Base-by-base conservation (phyloP, 345 rosid genomes). In the Arabis alpina region DNA sequence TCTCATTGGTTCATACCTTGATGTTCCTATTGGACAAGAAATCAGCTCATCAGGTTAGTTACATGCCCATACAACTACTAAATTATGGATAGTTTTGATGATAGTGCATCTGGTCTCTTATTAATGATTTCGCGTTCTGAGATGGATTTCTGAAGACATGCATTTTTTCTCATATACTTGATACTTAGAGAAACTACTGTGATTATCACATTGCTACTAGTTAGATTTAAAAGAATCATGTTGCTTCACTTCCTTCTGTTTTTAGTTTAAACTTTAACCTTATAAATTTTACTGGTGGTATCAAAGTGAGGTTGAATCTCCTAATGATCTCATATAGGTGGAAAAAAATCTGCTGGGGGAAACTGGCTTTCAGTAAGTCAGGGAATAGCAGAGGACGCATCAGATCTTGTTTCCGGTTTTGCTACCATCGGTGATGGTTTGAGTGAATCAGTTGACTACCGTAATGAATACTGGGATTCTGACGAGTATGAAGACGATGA, bases 401-500 rank as follows among this genome's bases (percentile, higher is more conserved):
- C 96, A 74, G 99, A 95, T 86, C 79, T 95, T 67, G 91, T 92
- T 76, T 95, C 99, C 59, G 98, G 99, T 62, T 92, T 95, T 85
- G 99, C 98, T 61, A 92, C 99, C 36, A 80, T 90, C 30, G 99
- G 97, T 66, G 98, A 92, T 82, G 99, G 97, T 75, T 79, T 88
- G 61, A 90, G 94, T 83, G 98, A 90, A 85, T 87, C 97, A 40
- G 76, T 91, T 66, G 98, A 95, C 76, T 92, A 88, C 66, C 88
- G 87, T 27, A 87, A 95, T 56, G 97, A 95, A 39, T 92, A 89
- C 79, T 95, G 99, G 99, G 99, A 95, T 70, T 95, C 99, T 37
- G 99, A 95, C 57, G 97, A 95, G 74, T 95, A 95, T 70, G 99
- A 95, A 4, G 97, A 95, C 2, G 96, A 95, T n/a, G 97, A 90